phyloP scores from a whole-genome alignment of 768 basidiomycete species.

The Tephrocybe sp. region DNA sequence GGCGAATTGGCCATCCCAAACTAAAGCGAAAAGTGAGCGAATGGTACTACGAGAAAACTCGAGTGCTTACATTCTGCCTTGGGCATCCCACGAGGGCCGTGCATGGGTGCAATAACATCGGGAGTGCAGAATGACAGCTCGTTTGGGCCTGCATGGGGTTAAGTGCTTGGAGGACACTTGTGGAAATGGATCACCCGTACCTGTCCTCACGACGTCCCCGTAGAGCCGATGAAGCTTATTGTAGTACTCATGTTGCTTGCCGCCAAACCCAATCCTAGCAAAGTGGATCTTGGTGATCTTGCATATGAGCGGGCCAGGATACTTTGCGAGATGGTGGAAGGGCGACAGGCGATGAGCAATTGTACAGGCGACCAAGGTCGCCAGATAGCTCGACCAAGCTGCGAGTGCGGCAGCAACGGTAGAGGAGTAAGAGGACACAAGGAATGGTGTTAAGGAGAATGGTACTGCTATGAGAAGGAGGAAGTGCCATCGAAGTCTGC shows the following conservation, averaged over 20 bases:
- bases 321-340: conserved; percentile 45
- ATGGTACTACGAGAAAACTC: not conserved
- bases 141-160: conserved; percentile 38
- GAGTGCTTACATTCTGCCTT: conserved; percentile 29
- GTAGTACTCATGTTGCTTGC: conserved; percentile 44
- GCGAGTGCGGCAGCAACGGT: conserved; percentile 3
- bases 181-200: too few relatives aligned
- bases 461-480: conserved; percentile 9
- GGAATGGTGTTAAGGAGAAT: conserved; percentile 1
- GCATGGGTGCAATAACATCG: conserved; percentile 29
- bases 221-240: conserved; percentile 47
- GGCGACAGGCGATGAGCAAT: conserved; percentile 43
- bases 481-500: conserved; percentile 12
- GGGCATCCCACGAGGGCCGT: conserved; percentile 39
- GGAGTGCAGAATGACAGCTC: conserved; percentile 41
- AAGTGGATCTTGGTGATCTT: conserved; percentile 39
- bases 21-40: conserved; percentile 23
- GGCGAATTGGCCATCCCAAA: conserved; percentile 33
- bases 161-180: too few relatives aligned
- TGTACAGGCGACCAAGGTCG: conserved; percentile 2
- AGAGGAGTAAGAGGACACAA: conserved; percentile 1
- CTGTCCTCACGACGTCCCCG: conserved; percentile 55
- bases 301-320: conserved; percentile 45
- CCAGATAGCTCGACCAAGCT: conserved; percentile 9
- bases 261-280: conserved; percentile 28